A percentile compares a stretch with the other conserved stretches of the same genome.
phyloP scores from a whole-genome alignment of 345 rosid species.

The Citrus unshiu region DNA sequence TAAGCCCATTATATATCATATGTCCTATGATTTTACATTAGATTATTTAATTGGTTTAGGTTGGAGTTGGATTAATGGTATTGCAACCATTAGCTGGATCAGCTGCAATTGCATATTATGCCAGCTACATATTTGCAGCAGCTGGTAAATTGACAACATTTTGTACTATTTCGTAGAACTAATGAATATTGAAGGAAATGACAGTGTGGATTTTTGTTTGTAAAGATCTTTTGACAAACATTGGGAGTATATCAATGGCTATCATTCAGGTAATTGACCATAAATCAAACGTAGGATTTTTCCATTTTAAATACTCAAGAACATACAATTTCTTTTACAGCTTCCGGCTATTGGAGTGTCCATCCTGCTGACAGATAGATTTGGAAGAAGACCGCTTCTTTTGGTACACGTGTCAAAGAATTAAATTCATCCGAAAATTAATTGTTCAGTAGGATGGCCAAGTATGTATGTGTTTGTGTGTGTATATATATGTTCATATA shows the following conservation, averaged over 20 bases:
- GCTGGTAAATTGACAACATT: conserved; percentile 29
- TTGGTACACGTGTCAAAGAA: conserved; percentile 8
- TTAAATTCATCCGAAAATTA: neutral
- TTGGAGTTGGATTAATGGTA: conserved; percentile 51
- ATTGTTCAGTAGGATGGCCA: neutral
- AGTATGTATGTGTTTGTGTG: too few species aligned
- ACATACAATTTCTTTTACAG: conserved; percentile 6
- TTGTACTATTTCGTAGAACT: too few species aligned
- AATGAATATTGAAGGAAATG: neutral
- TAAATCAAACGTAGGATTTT: neutral
- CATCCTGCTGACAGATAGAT: conserved; percentile 23
- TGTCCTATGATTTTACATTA: neutral
- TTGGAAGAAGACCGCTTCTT: conserved; percentile 31
- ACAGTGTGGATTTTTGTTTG: neutral
- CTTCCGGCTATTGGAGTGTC: conserved; percentile 10
- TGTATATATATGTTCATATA: too few species aligned
- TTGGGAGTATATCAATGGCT: conserved; percentile 20
- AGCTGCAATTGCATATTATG: conserved; percentile 37
- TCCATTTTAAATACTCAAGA: neutral
- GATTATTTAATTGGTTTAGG: conserved; percentile 20
- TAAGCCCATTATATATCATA: neutral
- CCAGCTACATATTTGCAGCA: conserved; percentile 43
- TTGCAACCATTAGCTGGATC: conserved; percentile 45
- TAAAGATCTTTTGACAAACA: conserved; percentile 11
- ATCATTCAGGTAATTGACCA: conserved; percentile 15